Conservation (phyloP, 768 basidiomycete species). For the Sarcodon aspratus region DNA sequence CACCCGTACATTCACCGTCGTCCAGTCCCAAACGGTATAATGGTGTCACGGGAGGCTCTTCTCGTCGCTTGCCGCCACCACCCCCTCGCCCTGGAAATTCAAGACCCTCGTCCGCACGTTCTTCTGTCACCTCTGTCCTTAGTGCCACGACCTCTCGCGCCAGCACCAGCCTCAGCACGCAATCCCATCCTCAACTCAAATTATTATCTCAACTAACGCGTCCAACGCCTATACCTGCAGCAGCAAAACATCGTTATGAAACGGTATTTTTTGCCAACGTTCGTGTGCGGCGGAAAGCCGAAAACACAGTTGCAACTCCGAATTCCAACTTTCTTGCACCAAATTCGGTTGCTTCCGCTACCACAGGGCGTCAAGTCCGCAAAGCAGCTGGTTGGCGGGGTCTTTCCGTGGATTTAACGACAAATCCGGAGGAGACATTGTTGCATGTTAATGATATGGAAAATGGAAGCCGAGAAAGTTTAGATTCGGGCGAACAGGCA, state of each 20-base stretch:
- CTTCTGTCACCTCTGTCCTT: too few relatives aligned
- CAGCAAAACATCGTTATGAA: conserved; percentile 58
- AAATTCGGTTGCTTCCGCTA: conserved; percentile 5
- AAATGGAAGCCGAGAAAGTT: neutral
- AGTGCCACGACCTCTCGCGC: conserved; percentile 12
- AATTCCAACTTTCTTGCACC: too few relatives aligned
- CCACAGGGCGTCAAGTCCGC: conserved; percentile 28
- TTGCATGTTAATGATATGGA: neutral
- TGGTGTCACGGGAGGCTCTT: too few relatives aligned
- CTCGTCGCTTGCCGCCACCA: too few relatives aligned
- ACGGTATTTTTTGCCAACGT: conserved; percentile 53
- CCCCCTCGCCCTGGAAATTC: too few relatives aligned
- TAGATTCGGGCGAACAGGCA: neutral
- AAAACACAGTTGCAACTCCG: neutral
- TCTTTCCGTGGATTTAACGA: conserved; percentile 55
- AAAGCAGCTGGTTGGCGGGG: conserved; percentile 69
- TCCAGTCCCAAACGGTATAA: too few relatives aligned
- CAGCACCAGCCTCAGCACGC: conserved; percentile 20
- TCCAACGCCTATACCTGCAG: conserved; percentile 56
- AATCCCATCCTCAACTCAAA: conserved; percentile 8
- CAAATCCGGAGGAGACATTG: conserved; percentile 24
- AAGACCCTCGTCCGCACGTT: too few relatives aligned
- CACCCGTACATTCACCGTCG: neutral
- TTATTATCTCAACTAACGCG: conserved; percentile 27
- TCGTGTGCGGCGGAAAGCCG: conserved; percentile 31